These are phyloP conservation scores for Exserohilum turcica DNA, from an alignment of 2,329 filamentous ascomycete genomes.

Conservation along the genomic window DNA sequence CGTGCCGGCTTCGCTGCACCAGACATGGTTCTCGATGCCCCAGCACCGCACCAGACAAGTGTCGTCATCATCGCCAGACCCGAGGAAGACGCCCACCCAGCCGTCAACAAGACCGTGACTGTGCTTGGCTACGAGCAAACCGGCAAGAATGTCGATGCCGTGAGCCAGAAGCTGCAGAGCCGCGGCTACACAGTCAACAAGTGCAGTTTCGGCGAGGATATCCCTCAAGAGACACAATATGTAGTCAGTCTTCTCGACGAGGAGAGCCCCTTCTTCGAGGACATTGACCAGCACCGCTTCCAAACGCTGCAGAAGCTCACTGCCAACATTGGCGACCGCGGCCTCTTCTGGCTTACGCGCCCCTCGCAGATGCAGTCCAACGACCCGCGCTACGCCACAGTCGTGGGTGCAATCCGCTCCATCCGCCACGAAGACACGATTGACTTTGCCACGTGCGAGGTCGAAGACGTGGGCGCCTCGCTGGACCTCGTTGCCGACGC, in stretches of 20 bases:
- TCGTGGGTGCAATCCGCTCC: conserved; percentile 35
- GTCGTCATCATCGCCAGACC: not conserved
- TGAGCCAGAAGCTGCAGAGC: not conserved
- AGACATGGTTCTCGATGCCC: not conserved
- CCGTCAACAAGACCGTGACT: not conserved
- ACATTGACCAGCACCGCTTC: conserved; percentile 14
- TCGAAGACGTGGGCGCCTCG: conserved; percentile 11
- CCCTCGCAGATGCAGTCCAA: conserved; percentile 26
- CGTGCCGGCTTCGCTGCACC: conserved; percentile 34
- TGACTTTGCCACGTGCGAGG: conserved; percentile 33
- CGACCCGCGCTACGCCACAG: conserved; percentile 36
- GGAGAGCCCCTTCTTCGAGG: conserved; percentile 28
- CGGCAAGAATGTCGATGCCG: not conserved
- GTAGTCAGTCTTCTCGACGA: conserved; percentile 27
- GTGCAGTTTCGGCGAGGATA: not conserved
- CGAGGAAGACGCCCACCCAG: not conserved
- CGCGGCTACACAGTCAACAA: not conserved
- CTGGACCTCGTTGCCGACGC: not conserved
- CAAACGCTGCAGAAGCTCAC: conserved; percentile 4
- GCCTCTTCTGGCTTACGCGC: conserved; percentile 37
- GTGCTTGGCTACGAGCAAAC: not conserved
- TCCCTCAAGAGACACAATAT: conserved; percentile 4
- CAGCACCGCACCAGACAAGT: not conserved
- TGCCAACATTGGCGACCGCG: conserved; percentile 10
- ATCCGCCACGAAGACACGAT: conserved; percentile 35